phyloP scores from a whole-genome alignment of 2,329 filamentous ascomycete species.

The Pseudogymnoascus sp. region DNA sequence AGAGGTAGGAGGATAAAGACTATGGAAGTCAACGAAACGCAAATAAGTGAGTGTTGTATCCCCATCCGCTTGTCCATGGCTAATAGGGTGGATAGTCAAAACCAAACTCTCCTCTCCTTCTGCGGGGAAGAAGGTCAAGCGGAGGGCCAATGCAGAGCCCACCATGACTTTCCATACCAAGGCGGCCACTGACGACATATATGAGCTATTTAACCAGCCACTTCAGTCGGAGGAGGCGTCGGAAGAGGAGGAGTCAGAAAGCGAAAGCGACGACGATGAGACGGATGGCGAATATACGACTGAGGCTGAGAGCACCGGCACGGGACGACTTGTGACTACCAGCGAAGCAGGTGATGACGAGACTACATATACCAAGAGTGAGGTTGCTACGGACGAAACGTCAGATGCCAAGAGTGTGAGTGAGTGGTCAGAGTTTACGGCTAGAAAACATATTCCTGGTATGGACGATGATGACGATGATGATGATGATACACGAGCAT shows the following conservation, averaged over 20 bases:
- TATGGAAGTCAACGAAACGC: slow-evolving; percentile 82
- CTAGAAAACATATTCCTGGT: slow-evolving; percentile 60
- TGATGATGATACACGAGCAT: slow-evolving; percentile 30
- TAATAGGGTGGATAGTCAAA: slow-evolving; percentile 59
- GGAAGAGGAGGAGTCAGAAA: slow-evolving; percentile 38
- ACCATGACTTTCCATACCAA: slow-evolving; percentile 97
- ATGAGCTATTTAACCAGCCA: slow-evolving; percentile 92
- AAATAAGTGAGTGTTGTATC: slow-evolving; percentile 64
- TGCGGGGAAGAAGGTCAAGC: slow-evolving; percentile 74
- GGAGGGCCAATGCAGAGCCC: slow-evolving; percentile 62
- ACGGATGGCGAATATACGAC: slow-evolving; percentile 73
- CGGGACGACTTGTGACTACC: slow-evolving; percentile 59
- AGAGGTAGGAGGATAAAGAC: slow-evolving; percentile 66
- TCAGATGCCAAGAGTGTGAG: slow-evolving; percentile 58
- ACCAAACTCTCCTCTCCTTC: slow-evolving; percentile 87
- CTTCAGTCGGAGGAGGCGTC: slow-evolving; percentile 36
- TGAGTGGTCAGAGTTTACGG: slow-evolving; percentile 84
- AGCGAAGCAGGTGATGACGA: slow-evolving; percentile 58
- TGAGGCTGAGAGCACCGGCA: slow-evolving; percentile 74
- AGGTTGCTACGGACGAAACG: slow-evolving; percentile 38
- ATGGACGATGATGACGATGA: slow-evolving; percentile 31
- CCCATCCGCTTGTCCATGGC: slow-evolving; percentile 7
- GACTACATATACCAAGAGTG: slow-evolving; percentile 31
- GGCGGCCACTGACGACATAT: slow-evolving; percentile 94
- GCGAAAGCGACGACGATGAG: slow-evolving; percentile 49